Evolutionary conservation across 306 rosid genomes (phyloP).

Genomic region (Vigna trinervia): DNA sequence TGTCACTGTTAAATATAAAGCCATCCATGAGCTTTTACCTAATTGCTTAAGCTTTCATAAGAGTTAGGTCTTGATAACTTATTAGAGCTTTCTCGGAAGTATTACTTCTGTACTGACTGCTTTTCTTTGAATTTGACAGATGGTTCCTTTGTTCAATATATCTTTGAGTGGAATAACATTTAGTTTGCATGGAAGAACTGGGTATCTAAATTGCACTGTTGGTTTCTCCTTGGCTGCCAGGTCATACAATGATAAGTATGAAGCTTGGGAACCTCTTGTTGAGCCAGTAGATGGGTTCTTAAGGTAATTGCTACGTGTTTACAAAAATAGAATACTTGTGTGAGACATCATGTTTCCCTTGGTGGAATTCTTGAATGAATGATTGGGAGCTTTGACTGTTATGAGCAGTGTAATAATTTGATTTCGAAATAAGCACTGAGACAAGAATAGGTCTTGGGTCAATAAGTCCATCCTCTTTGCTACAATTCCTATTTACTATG

Average conservation of each 20-base stretch:
- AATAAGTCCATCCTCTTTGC: neutral
- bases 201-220: conserved; percentile 71
- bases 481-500: neutral
- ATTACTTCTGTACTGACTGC: conserved; percentile 18
- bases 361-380: conserved; percentile 28
- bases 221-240: conserved; percentile 86
- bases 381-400: conserved; percentile 9
- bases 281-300: conserved; percentile 93
- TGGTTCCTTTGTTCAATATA: conserved; percentile 97
- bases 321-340: neutral
- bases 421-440: conserved; percentile 8
- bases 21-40: neutral
- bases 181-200: conserved; percentile 78
- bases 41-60: neutral
- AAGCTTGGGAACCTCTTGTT: conserved; percentile 95
- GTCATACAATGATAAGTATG: conserved; percentile 91
- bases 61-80: no score
- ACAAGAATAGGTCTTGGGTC: conserved; percentile 11
- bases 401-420: conserved; percentile 6
- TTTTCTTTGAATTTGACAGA: conserved; percentile 60
- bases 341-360: conserved; percentile 28
- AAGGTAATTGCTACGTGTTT: conserved; percentile 55
- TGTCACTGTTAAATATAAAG: neutral
- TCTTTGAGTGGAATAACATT: conserved; percentile 78
- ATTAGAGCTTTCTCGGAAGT: no score